Base-by-base conservation (phyloP, 768 basidiomycete species). In the Phylloporus arenicola region DNA sequence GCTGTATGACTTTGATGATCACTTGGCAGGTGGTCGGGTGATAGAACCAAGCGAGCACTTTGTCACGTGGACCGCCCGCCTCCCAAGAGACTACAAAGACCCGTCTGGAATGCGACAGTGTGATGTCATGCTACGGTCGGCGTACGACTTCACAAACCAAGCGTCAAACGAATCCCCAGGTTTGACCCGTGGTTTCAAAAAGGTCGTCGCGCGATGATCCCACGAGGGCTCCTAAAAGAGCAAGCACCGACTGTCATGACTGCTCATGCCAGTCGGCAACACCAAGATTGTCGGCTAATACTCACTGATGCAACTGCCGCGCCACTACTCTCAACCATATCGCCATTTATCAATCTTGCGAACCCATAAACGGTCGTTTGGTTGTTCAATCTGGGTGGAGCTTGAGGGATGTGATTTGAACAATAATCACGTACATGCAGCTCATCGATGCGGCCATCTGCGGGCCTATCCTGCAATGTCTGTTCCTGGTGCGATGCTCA, bases 371-470 rank as follows among this genome's bases (percentile, higher is more conserved):
- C 4, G 10, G 12, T 19, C 29, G 42, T 17, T n/a, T 16, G 9
- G n/a, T 8, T 10, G 35, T 30, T 3, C 17, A 17, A 19, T 43
- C 27, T 80, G 35, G 12, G 17, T 13, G 30, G 39, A 41, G 42
- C 17, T 22, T 42, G 22, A 34, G n/a, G 16, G 13, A 44, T n/a
- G 31, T 12, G 14, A 16, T 19, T 31, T n/a, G 17, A 37, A 20
- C n/a, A 20, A 19, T 31, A 13, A 43, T 8, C 16, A 37, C 3
- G 42, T 24, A 39, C 22, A 7, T 16, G 8, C 20, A 19, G 51
- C 69, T 50, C 49, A 43, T 43, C 13, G 13, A 31, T 43, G 55
- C 80, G 72, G 56, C 82, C 34, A 80, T 61, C 77, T 75, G 37
- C 37, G 37, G 17, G 13, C 30, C 11, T 39, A 37, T 19, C 35